These are phyloP conservation scores for Myrica gale DNA, from an alignment of 306 rosid species.

Conservation along the genomic window DNA sequence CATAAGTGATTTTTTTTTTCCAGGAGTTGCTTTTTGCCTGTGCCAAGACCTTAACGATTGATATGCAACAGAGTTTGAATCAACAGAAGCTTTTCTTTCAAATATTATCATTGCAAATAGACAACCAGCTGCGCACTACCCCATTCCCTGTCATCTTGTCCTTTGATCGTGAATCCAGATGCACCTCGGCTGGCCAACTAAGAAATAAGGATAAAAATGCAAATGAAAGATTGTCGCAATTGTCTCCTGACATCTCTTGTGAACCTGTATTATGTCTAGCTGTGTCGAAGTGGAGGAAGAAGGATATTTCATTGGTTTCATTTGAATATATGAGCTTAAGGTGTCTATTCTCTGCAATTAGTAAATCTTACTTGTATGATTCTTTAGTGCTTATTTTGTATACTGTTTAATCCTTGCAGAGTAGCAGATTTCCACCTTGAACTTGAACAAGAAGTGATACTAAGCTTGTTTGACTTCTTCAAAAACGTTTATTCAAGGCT, in stretches of 20 bases:
- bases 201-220: slow-evolving; percentile 45
- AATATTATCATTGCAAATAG: slow-evolving; percentile 72
- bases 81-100: slow-evolving; percentile 66
- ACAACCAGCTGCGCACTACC: slow-evolving; percentile 84
- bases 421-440: slow-evolving; percentile 83
- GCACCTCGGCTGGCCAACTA: slow-evolving; percentile 36
- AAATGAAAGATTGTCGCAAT: slow-evolving; percentile 45
- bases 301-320: slow-evolving; percentile 76
- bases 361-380: slow-evolving; percentile 16
- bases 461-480: slow-evolving; percentile 76
- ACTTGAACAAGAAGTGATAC: slow-evolving; percentile 88
- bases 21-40: slow-evolving; percentile 85
- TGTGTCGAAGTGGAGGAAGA: slow-evolving; percentile 92
- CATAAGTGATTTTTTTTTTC: slow-evolving; percentile 30
- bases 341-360: slow-evolving; percentile 39
- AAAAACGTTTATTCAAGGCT: slow-evolving; percentile 58
- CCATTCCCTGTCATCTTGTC: slow-evolving; percentile 91
- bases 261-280: slow-evolving; percentile 68
- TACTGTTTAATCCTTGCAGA: slow-evolving; percentile 56
- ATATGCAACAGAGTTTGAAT: slow-evolving; percentile 79
- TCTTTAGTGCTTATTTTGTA: slow-evolving; percentile 19
- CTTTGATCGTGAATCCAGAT: slow-evolving; percentile 55
- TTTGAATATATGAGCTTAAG: slow-evolving; percentile 84
- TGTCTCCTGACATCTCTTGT: slow-evolving; percentile 37
- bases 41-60: slow-evolving; percentile 56